Percentiles rank a stretch among this genome's conserved stretches.
Conservation (phyloP, 257 asterid genomes). For the Agastache rugosa region DNA sequence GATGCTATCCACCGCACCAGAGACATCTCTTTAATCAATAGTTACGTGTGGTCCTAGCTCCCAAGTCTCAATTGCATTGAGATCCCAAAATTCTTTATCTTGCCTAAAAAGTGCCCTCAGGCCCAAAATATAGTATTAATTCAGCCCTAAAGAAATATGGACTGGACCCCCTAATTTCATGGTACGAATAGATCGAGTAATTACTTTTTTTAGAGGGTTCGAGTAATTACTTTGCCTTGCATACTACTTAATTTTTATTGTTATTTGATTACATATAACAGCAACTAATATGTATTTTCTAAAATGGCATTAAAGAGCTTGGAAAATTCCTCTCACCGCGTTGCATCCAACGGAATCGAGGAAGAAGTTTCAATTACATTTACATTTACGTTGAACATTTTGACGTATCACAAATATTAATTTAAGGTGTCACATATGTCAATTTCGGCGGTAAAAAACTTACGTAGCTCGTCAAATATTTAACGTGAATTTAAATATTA, state of each 20-base stretch:
- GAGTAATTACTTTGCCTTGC: no score
- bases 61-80: slow-evolving; percentile 34
- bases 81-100: slow-evolving; percentile 34
- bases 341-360: background rate
- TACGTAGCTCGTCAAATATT: no score
- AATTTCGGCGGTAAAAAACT: no score
- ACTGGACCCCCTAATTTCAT: background rate
- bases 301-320: background rate
- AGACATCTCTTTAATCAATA: background rate
- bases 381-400: no score
- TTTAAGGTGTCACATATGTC: no score
- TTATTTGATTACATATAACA: no score
- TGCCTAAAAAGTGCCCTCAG: slow-evolving; percentile 2
- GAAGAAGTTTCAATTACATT: background rate
- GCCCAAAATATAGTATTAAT: background rate
- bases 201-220: no score
- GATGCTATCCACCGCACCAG: no score
- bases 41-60: background rate
- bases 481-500: no score
- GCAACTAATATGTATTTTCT: background rate
- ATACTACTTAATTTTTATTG: background rate
- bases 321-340: background rate
- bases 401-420: no score
- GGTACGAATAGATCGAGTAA: background rate
- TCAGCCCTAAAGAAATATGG: slow-evolving; percentile 1